Evolutionary conservation across 257 asterid species (phyloP).

Genomic region (Solanum pinnatisectum): DNA sequence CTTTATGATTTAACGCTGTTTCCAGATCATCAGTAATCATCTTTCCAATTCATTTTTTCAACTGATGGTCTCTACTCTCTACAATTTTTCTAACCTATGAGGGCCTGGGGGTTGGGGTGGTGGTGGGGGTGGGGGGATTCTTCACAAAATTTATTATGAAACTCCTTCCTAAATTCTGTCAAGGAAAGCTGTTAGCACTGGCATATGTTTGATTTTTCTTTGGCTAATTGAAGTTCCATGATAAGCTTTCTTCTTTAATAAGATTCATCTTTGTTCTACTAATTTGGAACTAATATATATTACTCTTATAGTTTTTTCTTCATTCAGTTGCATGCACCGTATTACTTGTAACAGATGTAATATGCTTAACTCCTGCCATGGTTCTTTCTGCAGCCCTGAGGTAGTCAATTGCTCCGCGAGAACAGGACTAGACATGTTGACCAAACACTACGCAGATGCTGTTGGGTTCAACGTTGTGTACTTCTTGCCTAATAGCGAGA

Average conservation of each 20-base stretch:
- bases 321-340: background rate
- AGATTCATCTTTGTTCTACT: background rate
- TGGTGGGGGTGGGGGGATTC: background rate
- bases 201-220: background rate
- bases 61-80: background rate
- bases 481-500: conserved; percentile 91
- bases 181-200: background rate
- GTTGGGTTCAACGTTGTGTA: conserved; percentile 70
- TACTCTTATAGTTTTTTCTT: background rate
- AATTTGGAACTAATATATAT: background rate
- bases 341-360: background rate
- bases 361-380: background rate
- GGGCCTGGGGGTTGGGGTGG: background rate
- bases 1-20: background rate
- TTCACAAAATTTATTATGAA: background rate
- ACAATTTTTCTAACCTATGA: background rate
- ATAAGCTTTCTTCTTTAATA: background rate
- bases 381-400: conserved; percentile 54
- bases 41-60: background rate
- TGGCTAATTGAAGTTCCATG: background rate
- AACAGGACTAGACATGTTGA: conserved; percentile 83
- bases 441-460: conserved; percentile 82
- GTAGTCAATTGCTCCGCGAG: conserved; percentile 83
- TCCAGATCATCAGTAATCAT: background rate
- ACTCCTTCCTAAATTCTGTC: background rate